A percentile compares a stretch with the other conserved stretches of the same genome.
Conservation (phyloP, 805 yeast genomes). For the Yamadazyma olivae region DNA sequence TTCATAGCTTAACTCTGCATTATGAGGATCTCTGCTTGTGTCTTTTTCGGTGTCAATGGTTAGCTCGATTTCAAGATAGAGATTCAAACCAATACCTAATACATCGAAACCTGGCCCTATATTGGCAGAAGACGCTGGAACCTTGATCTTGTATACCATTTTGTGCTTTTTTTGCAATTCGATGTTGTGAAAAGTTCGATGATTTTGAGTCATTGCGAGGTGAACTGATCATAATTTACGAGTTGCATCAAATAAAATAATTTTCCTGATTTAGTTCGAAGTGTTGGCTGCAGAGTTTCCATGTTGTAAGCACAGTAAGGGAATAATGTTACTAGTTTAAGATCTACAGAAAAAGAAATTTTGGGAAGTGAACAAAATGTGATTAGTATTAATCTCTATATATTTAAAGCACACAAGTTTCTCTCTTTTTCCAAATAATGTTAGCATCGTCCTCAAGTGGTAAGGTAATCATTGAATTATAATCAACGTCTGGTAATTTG, state of each 20-base stretch:
- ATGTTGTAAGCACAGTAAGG: too few relatives aligned
- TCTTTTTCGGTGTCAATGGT: slow-evolving; percentile 50
- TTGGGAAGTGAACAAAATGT: too few relatives aligned
- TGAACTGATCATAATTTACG: too few relatives aligned
- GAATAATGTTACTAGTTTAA: too few relatives aligned
- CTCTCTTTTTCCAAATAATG: slow-evolving; percentile 70
- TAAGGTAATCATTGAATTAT: slow-evolving; percentile 88
- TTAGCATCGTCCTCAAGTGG: slow-evolving; percentile 71
- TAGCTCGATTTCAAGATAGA: slow-evolving; percentile 70
- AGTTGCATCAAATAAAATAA: too few relatives aligned
- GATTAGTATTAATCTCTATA: background rate
- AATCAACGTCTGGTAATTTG: slow-evolving; percentile 66
- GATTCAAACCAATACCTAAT: slow-evolving; percentile 81
- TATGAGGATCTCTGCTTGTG: slow-evolving; percentile 58
- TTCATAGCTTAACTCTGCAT: slow-evolving; percentile 67
- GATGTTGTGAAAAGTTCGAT: background rate
- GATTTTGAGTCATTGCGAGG: background rate
- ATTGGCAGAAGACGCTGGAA: slow-evolving; percentile 97
- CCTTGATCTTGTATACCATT: slow-evolving; percentile 43
- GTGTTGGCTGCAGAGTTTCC: too few relatives aligned
- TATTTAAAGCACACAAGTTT: slow-evolving; percentile 23
- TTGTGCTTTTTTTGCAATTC: too few relatives aligned
- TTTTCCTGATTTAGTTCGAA: too few relatives aligned
- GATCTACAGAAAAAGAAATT: too few relatives aligned
- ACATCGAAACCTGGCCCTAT: slow-evolving; percentile 99